A percentile compares a stretch with the other conserved stretches of the same genome.
phyloP scores from a whole-genome alignment of 306 rosid genomes.

The Quercus parvula region DNA sequence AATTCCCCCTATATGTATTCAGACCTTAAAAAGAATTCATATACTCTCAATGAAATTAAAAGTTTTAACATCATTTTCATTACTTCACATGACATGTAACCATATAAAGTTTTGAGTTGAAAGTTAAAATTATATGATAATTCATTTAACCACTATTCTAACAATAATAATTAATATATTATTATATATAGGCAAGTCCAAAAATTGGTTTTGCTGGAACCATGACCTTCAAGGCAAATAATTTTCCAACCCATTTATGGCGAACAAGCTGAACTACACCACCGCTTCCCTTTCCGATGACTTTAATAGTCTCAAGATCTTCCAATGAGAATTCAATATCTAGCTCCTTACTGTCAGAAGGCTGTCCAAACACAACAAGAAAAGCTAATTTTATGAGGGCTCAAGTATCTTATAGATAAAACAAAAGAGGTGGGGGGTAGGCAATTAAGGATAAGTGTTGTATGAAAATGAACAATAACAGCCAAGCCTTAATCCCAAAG shows the following conservation, averaged over 20 bases:
- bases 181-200: conserved; percentile 8
- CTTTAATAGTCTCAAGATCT: conserved; percentile 86
- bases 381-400: conserved; percentile 1
- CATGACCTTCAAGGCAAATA: conserved; percentile 90
- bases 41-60: background rate
- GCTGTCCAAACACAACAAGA: conserved; percentile 48
- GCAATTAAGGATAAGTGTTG: background rate
- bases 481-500: background rate
- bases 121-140: background rate
- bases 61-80: background rate
- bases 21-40: background rate
- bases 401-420: conserved; percentile 13
- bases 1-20: background rate
- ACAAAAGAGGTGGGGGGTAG: background rate
- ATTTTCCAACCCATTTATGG: conserved; percentile 87
- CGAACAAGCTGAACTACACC: conserved; percentile 98
- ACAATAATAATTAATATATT: no score
- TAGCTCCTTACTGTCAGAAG: conserved; percentile 69
- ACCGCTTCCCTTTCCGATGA: conserved; percentile 95
- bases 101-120: background rate
- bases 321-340: conserved; percentile 72
- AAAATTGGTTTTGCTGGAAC: conserved; percentile 4
- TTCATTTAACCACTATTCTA: background rate
- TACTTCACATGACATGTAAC: conserved; percentile 6
- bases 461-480: background rate